phyloP scores from a whole-genome alignment of 2,329 filamentous ascomycete genomes.

The Fusarium ambrosium region DNA sequence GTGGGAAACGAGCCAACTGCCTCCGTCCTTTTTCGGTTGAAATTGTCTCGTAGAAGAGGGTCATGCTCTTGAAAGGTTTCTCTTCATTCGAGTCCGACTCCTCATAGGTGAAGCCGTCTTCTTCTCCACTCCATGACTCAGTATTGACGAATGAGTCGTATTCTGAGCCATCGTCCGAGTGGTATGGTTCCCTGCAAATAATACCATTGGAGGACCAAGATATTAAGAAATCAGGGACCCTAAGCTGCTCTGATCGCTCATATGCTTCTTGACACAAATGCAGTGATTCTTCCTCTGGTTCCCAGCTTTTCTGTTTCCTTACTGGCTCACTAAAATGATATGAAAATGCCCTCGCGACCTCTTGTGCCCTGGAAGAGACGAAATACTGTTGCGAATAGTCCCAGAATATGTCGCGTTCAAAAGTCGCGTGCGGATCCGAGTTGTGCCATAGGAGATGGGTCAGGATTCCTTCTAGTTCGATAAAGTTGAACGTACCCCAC shows the following conservation, averaged over 20 bases:
- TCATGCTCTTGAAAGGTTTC: neutral
- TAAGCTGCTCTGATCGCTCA: neutral
- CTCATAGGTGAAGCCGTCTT: neutral
- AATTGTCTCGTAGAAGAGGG: neutral
- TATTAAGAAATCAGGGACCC: neutral
- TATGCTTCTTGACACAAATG: neutral
- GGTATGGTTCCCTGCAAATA: fast-evolving
- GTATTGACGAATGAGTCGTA: neutral
- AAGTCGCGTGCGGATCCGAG: neutral
- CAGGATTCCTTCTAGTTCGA: neutral
- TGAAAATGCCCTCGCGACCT: neutral
- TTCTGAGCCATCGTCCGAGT: neutral
- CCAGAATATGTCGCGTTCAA: neutral
- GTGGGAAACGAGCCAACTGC: neutral
- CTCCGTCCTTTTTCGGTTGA: neutral
- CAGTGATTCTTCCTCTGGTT: neutral
- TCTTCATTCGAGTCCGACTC: neutral
- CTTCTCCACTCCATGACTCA: neutral
- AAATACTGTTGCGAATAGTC: neutral
- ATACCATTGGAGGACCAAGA: neutral
- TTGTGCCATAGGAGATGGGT: neutral
- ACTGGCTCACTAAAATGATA: fast-evolving
- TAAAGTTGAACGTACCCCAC: fast-evolving
- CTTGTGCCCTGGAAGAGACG: neutral
- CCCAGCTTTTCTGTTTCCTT: fast-evolving